Evolutionary conservation across 2,329 filamentous ascomycete genomes (phyloP).

Genomic region (Ceratocystis huliohia): DNA sequence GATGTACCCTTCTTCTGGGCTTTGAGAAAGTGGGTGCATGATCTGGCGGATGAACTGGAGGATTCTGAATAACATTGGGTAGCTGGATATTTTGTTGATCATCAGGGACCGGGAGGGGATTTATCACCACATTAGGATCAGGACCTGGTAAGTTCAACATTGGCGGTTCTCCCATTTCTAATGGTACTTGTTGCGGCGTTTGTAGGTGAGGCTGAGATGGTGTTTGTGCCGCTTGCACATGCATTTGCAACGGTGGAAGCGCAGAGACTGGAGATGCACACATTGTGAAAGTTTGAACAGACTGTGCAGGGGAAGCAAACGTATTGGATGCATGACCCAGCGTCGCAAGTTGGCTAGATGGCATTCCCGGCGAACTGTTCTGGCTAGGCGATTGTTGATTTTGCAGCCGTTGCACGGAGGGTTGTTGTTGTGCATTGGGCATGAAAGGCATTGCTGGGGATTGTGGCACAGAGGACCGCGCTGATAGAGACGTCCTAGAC

Average conservation of each 20-base stretch:
- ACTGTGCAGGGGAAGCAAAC: background rate
- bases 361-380: background rate
- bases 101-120: background rate
- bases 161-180: background rate
- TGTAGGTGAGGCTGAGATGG: background rate
- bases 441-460: background rate
- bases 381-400: background rate
- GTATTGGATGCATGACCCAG: background rate
- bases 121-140: background rate
- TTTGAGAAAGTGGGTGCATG: background rate
- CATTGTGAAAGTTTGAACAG: background rate
- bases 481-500: background rate
- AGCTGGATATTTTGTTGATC: background rate
- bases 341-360: background rate
- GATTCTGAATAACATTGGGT: background rate
- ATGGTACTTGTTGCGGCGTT: too few species aligned
- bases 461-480: background rate
- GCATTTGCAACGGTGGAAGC: background rate
- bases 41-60: background rate
- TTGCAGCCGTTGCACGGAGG: background rate
- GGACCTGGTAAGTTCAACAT: background rate
- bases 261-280: background rate
- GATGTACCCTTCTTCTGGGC: background rate
- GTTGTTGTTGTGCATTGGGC: background rate
- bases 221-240: background rate